Evolutionary conservation across 352 stramenopile genomes (phyloP).

Genomic region (Pythium pectinolyticum): DNA sequence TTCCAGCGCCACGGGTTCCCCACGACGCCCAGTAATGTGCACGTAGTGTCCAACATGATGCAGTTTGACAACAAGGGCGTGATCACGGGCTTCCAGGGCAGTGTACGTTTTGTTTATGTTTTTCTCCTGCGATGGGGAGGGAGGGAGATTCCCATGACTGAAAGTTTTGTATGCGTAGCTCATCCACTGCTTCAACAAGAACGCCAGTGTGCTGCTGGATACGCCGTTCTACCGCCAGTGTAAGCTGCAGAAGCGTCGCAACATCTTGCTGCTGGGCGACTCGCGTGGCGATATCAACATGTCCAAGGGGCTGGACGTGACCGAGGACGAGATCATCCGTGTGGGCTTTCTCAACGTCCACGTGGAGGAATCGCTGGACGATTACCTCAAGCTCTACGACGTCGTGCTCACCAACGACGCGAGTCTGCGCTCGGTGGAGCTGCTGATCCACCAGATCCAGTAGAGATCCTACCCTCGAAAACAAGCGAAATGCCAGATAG

Average conservation of each 20-base stretch:
- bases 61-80: slow-evolving; percentile 44
- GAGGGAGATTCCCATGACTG: not conserved
- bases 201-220: slow-evolving; percentile 57
- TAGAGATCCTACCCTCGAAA: too few species aligned
- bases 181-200: slow-evolving; percentile 84
- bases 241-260: slow-evolving; percentile 49
- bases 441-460: slow-evolving; percentile 54
- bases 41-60: slow-evolving; percentile 83
- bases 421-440: slow-evolving; percentile 46
- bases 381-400: slow-evolving; percentile 66
- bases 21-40: slow-evolving; percentile 47
- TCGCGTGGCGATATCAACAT: slow-evolving; percentile 62
- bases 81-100: slow-evolving; percentile 56
- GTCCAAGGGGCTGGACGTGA: slow-evolving; percentile 48
- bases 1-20: slow-evolving; percentile 30
- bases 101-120: slow-evolving; percentile 19
- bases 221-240: slow-evolving; percentile 60
- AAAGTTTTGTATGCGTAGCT: slow-evolving; percentile 23
- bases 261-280: slow-evolving; percentile 69
- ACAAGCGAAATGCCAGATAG: too few species aligned
- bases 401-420: slow-evolving; percentile 70
- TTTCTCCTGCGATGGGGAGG: not conserved
- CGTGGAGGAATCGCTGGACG: slow-evolving; percentile 59
- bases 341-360: slow-evolving; percentile 74
- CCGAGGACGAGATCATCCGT: slow-evolving; percentile 56